Base-by-base conservation (phyloP, 2,329 filamentous ascomycete species). In the Aspergillus thermomutatus region DNA sequence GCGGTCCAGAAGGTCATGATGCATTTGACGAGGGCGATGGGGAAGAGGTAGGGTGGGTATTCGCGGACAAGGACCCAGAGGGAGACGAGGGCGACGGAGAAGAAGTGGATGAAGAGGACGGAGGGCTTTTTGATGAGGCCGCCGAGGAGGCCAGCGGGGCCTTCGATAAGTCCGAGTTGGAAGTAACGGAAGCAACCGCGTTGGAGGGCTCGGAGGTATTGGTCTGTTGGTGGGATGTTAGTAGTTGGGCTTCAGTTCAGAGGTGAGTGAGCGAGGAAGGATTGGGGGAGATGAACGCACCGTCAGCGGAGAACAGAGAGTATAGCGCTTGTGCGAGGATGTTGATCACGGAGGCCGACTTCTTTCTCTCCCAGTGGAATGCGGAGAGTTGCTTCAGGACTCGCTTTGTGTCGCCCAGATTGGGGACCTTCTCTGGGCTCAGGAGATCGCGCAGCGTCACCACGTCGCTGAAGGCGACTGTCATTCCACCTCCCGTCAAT, bases 321-420 rank as follows among this genome's bases (percentile, higher is more conserved):
- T 99, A 99, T 1, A 99, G 83, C 0, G 94, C 92, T 80, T 94
- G 90, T 1, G 94, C 93, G n/a, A 99, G 86, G 65, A 97, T 96
- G 75, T 99, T 99, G 81, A 99, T 94, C 65, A 96, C 92, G 53
- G 86, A 86, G 0, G 90, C 91, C 50, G 92, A 81, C 61, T 81
- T 79, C 79, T 97, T 97, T 68, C 94, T 86, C 64, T 81, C 81
- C 90, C 91, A 96, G 81, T 97, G 92, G 77, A 97, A 94, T 17
- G 80, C 74, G 11, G 81, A 77, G 79, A 97, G 85, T 64, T 89
- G 89, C 52, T 77, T 75, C 53, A 87, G 76, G 5, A 99, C 86
- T 41, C 83, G 81, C 2, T 75, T 72, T 2, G 84, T 83, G 74
- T 96, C 83, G 57, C 82, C 83, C 2, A 99, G 82, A 61, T 82